Evolutionary conservation across 768 basidiomycete species (phyloP), one percentile per base, ranked within the genome.

Genomic region (Candolleomyces eurysporus): DNA sequence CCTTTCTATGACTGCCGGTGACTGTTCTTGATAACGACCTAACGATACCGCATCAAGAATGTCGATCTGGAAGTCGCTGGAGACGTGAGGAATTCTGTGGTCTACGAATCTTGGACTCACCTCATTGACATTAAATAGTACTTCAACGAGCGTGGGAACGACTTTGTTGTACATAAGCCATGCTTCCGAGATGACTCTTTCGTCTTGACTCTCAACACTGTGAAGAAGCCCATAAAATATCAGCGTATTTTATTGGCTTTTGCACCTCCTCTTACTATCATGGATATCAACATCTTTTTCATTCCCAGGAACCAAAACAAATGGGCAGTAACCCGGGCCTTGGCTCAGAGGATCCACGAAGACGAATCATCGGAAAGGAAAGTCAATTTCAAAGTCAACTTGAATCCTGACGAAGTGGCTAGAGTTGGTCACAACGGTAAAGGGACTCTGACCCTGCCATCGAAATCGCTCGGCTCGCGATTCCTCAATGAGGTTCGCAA

Each of bases 351-450:
- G 40, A 72, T 93, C 0, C 91, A 92, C 63, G 78, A 80, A 3
- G 76, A 80, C 19, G 78, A 79, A 19, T 84, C 86, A 65, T 73
- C 73, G 46, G 54, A 42, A 63, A 61, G 72, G 17, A 66, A 73
- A 40, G 76, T 89, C 40, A 92, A 92, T 63, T 92, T 92, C 72
- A 65, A 73, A 48, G 82, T 92, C 57, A 67, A 54, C 17, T 74
- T 92, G n/a, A 80, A 85, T 54, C 67, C 73, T 57, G 80, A 79
- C 62, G 72, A 72, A 57, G 75, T 76, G 0, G 78, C 78, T 9
- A 84, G 84, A 4, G 76, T 84, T 16, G 74, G 82, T 10, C 90
- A 91, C 69, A 75, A 84, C 65, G 87, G 89, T 0, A 74, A 72
- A 22, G 81, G 81, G 4, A 62, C 63, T 10, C 60, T 84, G 46